Evolutionary conservation across 495 filamentous ascomycete genomes (phyloP), one percentile per base, ranked within the genome.

Genomic region (Aspergillus sparsus): DNA sequence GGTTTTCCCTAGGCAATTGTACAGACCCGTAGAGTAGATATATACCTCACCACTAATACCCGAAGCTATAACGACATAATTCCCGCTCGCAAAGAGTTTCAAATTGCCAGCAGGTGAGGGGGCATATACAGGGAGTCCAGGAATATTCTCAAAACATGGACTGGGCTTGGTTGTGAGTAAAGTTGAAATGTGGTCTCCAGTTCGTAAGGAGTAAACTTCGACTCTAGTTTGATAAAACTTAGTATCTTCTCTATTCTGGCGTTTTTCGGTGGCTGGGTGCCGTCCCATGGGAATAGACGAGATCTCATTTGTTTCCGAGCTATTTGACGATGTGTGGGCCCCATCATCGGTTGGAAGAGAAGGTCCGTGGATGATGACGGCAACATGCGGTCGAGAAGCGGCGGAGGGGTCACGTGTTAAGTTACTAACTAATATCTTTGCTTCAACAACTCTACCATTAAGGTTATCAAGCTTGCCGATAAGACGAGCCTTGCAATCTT

Each of bases 1-100:
- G 7, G 90, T 76, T 71, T 97, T 97, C 6, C 88, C 92, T 36
- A 92, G 77, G 64, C 90, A 95, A 41, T 78, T 76, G 71, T 93
- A 94, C 73, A 66, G 83, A 87, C 53, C 74, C 66, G 74, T 87
- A 85, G 33, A 71, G 61, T 89, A 97, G 9, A 95, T 79, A 80
- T 87, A 95, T 7, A 92, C 86, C 71, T 97, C 92, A 9, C 92
- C 92, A 51, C 90, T 96, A 13, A 79, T 77, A 10, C 92, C 90
- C 53, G 92, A 96, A 21, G 88, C 83, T 16, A 96, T 74, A 11
- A 89, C 76, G 34, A 95, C 55, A 66, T 82, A 88, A 13, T 82
- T 87, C 10, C 82, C 84, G 54, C 86, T 84, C 2, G 85, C 83
- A 64, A 85, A 83, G 31, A 97, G 74, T 41, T 82, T 85, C 61